These are phyloP conservation scores for Mycena crocata DNA, from an alignment of 768 basidiomycete genomes.

Conservation along the genomic window DNA sequence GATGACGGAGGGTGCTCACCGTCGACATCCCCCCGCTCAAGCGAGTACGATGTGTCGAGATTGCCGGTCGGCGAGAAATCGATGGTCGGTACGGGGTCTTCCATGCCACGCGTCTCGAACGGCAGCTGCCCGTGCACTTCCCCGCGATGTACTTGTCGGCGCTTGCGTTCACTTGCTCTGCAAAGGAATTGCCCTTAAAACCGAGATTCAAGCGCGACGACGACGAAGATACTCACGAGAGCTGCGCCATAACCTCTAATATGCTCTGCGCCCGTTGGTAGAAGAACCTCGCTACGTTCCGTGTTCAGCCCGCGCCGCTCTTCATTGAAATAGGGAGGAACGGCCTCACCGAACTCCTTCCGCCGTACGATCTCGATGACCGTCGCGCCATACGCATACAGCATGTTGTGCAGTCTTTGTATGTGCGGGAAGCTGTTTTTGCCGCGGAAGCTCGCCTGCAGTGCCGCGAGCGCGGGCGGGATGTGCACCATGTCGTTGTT, in stretches of 20 bases:
- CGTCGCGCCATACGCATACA: constrained; percentile 93
- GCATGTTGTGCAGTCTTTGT: constrained; percentile 86
- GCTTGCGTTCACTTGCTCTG: constrained; percentile 82
- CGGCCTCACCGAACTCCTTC: constrained; percentile 83
- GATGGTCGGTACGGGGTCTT: constrained; percentile 80
- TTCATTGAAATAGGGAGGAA: background rate
- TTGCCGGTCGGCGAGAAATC: constrained; percentile 83
- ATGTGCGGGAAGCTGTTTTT: constrained; percentile 93
- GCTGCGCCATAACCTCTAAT: constrained; percentile 87
- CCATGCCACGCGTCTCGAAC: constrained; percentile 85
- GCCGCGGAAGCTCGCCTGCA: constrained; percentile 80
- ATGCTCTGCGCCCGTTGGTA: constrained; percentile 77
- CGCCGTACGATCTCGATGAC: constrained; percentile 91
- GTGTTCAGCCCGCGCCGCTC: too few relatives aligned
- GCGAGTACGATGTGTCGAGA: constrained; percentile 69
- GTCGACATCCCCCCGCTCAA: constrained; percentile 81
- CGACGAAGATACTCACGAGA: constrained; percentile 69
- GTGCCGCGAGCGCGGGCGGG: constrained; percentile 67
- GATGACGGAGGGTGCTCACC: constrained; percentile 45
- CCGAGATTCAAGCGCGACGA: background rate
- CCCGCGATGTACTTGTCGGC: constrained; percentile 85
- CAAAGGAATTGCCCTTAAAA: constrained; percentile 6
- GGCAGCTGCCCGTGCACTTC: constrained; percentile 90
- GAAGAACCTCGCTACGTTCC: background rate
- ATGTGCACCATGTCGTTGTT: constrained; percentile 86